phyloP scores from a whole-genome alignment of 306 rosid species.

The Malus orientalis region DNA sequence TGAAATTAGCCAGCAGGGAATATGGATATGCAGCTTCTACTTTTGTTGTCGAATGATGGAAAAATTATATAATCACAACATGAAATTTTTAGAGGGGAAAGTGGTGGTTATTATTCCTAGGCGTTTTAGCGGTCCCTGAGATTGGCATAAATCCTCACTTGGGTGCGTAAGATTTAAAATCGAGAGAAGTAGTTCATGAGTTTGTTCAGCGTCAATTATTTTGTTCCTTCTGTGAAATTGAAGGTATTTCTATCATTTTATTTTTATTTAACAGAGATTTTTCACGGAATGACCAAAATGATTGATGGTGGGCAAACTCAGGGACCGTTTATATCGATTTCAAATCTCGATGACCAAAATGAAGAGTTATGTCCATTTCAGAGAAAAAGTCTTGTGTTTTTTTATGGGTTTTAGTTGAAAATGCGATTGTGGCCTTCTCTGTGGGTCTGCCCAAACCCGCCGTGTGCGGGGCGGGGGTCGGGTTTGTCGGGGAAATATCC shows the following conservation, averaged over 20 bases:
- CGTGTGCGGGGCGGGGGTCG: not conserved
- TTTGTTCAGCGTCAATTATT: too few relatives aligned
- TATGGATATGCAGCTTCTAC: not conserved
- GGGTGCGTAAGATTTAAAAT: too few relatives aligned
- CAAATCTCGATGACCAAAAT: too few relatives aligned
- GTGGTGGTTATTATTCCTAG: not conserved
- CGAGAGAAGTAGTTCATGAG: too few relatives aligned
- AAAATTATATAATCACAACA: not conserved
- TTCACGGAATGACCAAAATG: too few relatives aligned
- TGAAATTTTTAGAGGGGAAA: not conserved
- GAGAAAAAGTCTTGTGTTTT: too few relatives aligned
- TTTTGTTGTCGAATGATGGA: not conserved
- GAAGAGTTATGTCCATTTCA: too few relatives aligned
- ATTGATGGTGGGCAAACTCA: too few relatives aligned
- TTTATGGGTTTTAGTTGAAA: not conserved
- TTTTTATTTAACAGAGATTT: too few relatives aligned
- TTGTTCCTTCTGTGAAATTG: too few relatives aligned
- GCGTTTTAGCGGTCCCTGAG: not conserved
- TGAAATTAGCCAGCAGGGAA: not conserved
- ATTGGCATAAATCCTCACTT: too few relatives aligned
- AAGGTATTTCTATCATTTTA: too few relatives aligned
- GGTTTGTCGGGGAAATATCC: not conserved
- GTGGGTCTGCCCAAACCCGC: not conserved
- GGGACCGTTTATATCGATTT: rapidly evolving
- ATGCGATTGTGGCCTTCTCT: not conserved